These are phyloP conservation scores for Fomitopsis serialis DNA, from an alignment of 768 basidiomycete genomes.

Conservation along the genomic window DNA sequence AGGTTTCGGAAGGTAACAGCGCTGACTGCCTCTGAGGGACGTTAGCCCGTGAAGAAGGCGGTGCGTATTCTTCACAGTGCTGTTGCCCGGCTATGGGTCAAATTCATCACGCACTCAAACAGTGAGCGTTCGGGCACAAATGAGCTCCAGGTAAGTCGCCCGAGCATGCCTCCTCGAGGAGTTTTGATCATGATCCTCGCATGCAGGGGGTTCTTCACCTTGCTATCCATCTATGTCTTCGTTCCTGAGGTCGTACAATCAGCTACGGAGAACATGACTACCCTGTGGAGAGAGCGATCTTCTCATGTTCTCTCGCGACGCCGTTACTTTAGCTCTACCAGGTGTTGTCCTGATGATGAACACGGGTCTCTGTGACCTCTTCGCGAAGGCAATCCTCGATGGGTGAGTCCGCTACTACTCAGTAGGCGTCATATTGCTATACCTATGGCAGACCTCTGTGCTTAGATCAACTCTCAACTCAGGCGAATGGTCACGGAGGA, in stretches of 20 bases:
- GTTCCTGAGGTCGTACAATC: slow-evolving; percentile 69
- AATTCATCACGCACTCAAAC: no score
- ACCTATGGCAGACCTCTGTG: slow-evolving; percentile 68
- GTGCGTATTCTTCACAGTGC: no score
- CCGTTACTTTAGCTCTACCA: slow-evolving; percentile 71
- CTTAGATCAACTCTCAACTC: slow-evolving; percentile 46
- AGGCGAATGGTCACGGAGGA: slow-evolving; percentile 40
- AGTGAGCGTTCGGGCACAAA: slow-evolving; percentile 73
- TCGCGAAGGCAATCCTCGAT: slow-evolving; percentile 68
- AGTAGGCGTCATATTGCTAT: slow-evolving; percentile 74
- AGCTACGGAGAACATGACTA: slow-evolving; percentile 76
- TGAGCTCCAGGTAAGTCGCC: slow-evolving; percentile 67
- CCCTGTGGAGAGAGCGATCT: slow-evolving; percentile 75
- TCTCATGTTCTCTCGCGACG: slow-evolving; percentile 84
- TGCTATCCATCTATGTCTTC: slow-evolving; percentile 84
- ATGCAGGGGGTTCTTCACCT: slow-evolving; percentile 83
- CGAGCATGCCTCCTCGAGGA: slow-evolving; percentile 5
- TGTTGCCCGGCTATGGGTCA: no score
- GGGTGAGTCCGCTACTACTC: slow-evolving; percentile 82
- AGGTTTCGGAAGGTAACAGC: no score
- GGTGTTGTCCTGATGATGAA: slow-evolving; percentile 77
- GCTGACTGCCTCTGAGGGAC: no score
- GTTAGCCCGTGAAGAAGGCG: no score
- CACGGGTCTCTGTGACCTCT: slow-evolving; percentile 77
- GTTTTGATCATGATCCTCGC: neutral